These are phyloP conservation scores for Arabidopsis lyrata DNA, from an alignment of 441 rosid species.

Conservation along the genomic window DNA sequence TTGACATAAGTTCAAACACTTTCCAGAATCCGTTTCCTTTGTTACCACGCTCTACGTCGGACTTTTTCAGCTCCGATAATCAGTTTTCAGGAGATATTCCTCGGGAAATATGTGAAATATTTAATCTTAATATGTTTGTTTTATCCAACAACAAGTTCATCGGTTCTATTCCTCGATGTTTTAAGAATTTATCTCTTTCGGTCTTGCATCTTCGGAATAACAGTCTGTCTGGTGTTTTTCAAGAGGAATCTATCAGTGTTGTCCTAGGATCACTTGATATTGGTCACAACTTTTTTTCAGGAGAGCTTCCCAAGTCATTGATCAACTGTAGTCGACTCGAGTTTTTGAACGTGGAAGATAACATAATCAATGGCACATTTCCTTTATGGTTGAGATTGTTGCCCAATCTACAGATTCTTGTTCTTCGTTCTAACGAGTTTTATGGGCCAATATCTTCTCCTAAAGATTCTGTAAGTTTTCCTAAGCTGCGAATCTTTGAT, in stretches of 20 bases:
- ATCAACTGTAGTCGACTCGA: conserved; percentile 14
- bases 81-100: conserved; percentile 34
- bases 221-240: conserved; percentile 4
- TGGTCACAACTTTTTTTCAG: not conserved
- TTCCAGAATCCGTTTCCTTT: conserved; percentile 12
- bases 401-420: conserved; percentile 27
- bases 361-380: not conserved
- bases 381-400: conserved; percentile 40
- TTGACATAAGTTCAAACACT: conserved; percentile 30
- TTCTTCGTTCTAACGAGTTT: conserved; percentile 33
- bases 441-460: conserved; percentile 33
- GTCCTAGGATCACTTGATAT: conserved; percentile 7
- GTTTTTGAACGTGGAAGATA: conserved; percentile 35
- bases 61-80: not conserved
- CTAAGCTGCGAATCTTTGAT: conserved; percentile 32
- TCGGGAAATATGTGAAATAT: conserved; percentile 1
- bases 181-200: conserved; percentile 5
- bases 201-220: conserved; percentile 31
- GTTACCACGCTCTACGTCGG: conserved; percentile 4
- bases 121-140: conserved; percentile 13
- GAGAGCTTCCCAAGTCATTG: conserved; percentile 23
- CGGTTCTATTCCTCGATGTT: conserved; percentile 35
- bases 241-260: not conserved
- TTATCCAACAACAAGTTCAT: conserved; percentile 34
- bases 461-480: not conserved